phyloP scores from a whole-genome alignment of 495 filamentous ascomycete genomes.

The Corynascus novoguineensis region DNA sequence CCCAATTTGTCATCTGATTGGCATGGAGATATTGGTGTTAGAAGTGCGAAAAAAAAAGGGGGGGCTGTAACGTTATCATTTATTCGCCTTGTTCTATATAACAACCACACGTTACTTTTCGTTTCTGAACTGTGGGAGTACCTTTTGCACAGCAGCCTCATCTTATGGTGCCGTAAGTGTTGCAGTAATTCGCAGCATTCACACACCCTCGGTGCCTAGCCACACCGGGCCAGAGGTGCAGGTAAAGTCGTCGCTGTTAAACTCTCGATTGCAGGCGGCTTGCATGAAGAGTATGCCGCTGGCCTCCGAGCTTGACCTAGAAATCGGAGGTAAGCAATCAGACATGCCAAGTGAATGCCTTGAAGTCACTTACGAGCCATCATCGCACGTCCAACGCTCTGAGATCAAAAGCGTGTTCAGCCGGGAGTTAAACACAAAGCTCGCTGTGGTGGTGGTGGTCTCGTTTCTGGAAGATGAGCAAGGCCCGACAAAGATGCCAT shows the following conservation, averaged over 20 bases:
- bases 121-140: no score
- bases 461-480: slow-evolving; percentile 6
- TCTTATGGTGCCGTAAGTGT: no score
- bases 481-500: slow-evolving; percentile 23
- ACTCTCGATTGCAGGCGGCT: slow-evolving; percentile 28
- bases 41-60: no score
- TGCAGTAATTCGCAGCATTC: no score
- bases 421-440: slow-evolving; percentile 31
- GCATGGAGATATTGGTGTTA: no score
- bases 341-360: not conserved
- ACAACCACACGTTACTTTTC: no score
- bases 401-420: slow-evolving; percentile 31
- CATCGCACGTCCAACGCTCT: slow-evolving; percentile 31
- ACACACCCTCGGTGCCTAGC: slow-evolving; percentile 33
- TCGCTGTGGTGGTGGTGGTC: slow-evolving; percentile 20
- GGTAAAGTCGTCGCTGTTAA: slow-evolving; percentile 28
- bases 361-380: slow-evolving; percentile 28
- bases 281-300: slow-evolving; percentile 34
- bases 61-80: no score
- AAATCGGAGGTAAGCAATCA: not conserved
- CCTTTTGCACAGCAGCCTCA: no score
- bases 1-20: no score
- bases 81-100: no score
- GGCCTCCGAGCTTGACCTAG: slow-evolving; percentile 24
- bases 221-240: slow-evolving; percentile 34